These are phyloP conservation scores for Sporothrix sp. DNA, from an alignment of 2,329 filamentous ascomycete genomes.

Conservation along the genomic window DNA sequence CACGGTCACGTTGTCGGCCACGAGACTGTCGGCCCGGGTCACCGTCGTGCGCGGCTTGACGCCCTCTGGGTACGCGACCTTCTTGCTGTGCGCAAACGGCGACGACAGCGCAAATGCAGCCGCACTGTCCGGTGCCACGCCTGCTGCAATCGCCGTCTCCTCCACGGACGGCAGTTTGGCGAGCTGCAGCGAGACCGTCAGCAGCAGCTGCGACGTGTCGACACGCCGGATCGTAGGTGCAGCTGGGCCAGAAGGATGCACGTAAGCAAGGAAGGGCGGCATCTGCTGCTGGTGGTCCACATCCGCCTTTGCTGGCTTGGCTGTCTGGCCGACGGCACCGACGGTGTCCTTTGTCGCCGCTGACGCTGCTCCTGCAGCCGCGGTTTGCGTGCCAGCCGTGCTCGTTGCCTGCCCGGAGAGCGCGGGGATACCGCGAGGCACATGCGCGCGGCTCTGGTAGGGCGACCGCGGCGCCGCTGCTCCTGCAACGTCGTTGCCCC, in stretches of 20 bases:
- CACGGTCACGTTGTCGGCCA: constrained; percentile 81
- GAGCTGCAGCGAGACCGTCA: constrained; percentile 72
- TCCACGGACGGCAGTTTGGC: constrained; percentile 71
- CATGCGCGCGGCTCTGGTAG: neutral
- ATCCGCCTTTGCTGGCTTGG: constrained; percentile 1
- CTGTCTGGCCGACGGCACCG: constrained; percentile 8
- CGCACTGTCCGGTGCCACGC: constrained; percentile 71
- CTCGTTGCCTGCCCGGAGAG: no score
- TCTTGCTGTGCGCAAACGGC: constrained; percentile 66
- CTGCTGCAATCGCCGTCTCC: constrained; percentile 44
- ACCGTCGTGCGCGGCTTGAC: constrained; percentile 75
- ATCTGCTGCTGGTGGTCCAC: constrained; percentile 29
- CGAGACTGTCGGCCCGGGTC: constrained; percentile 68
- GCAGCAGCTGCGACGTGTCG: constrained; percentile 73
- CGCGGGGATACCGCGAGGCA: no score
- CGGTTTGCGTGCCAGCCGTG: neutral
- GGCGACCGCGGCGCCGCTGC: neutral
- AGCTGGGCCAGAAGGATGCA: constrained; percentile 52
- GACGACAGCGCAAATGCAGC: constrained; percentile 48
- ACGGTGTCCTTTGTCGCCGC: neutral
- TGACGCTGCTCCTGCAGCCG: neutral
- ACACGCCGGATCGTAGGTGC: constrained; percentile 72
- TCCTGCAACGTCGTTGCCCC: constrained; percentile 20
- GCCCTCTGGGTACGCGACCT: constrained; percentile 74
- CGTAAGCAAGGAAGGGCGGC: constrained; percentile 71